phyloP scores from a whole-genome alignment of 768 basidiomycete species.

The Podaxis sp. region DNA sequence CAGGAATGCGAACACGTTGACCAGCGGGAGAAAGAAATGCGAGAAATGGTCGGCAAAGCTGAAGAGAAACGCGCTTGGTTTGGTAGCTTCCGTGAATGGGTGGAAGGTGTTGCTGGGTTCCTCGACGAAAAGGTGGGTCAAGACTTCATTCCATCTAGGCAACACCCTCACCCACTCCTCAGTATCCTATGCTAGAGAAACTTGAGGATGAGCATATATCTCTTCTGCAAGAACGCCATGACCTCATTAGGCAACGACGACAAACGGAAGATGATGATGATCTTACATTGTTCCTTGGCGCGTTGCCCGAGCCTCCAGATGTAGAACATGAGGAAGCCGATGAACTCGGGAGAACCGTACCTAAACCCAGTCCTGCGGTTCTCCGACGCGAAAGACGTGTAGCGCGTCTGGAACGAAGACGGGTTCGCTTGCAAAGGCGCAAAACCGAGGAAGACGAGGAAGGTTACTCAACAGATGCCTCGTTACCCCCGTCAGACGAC shows the following conservation, averaged over 20 bases:
- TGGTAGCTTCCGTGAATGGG: constrained; percentile 71
- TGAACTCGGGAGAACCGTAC: constrained; percentile 57
- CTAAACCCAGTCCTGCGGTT: constrained; percentile 43
- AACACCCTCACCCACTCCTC: constrained; percentile 7
- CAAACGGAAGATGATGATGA: constrained; percentile 81
- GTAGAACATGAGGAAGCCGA: constrained; percentile 45
- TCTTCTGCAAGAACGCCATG: constrained; percentile 69
- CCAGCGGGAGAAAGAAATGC: constrained; percentile 67
- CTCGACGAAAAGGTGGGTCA: constrained; percentile 78
- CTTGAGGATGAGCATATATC: constrained; percentile 75
- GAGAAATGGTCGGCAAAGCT: constrained; percentile 70
- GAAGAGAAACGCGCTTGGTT: constrained; percentile 87
- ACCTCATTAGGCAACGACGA: constrained; percentile 69
- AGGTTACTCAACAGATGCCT: constrained; percentile 87
- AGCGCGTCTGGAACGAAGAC: constrained; percentile 59
- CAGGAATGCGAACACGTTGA: constrained; percentile 68
- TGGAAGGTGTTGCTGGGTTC: constrained; percentile 82
- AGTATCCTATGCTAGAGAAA: constrained; percentile 80
- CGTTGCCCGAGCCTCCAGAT: constrained; percentile 31
- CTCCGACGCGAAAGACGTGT: constrained; percentile 54
- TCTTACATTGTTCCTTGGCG: constrained; percentile 66
- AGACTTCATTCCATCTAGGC: constrained; percentile 10
- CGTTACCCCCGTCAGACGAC: constrained; percentile 63
- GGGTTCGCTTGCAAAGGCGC: constrained; percentile 36
- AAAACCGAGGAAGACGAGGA: constrained; percentile 51